Conservation (phyloP, 352 stramenopile species). For the Pythium dissotocum region DNA sequence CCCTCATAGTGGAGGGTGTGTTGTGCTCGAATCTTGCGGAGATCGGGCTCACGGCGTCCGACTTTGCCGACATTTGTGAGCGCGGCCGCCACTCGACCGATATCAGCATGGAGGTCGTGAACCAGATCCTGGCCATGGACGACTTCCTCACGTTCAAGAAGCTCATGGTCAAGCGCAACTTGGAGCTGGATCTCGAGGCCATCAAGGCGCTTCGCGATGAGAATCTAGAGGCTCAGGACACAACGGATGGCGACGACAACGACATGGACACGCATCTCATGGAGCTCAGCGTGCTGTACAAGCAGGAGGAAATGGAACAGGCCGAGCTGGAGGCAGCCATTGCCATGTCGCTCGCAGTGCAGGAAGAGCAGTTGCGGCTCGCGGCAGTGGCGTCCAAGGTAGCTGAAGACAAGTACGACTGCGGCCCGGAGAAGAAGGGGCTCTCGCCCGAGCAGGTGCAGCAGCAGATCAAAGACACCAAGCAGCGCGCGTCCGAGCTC, state of each 20-base stretch:
- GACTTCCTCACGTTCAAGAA: conserved; percentile 93
- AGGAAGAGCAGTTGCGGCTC: conserved; percentile 66
- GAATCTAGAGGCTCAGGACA: conserved; percentile 21
- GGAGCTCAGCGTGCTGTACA: conserved; percentile 86
- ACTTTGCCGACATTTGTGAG: conserved; percentile 85
- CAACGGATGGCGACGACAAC: conserved; percentile 15
- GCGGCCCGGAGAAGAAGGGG: conserved; percentile 29
- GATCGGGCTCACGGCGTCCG: conserved; percentile 78
- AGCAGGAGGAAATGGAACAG: conserved; percentile 86
- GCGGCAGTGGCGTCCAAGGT: conserved; percentile 52
- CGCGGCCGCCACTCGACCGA: conserved; percentile 56
- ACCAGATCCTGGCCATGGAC: conserved; percentile 88
- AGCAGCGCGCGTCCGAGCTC: conserved; percentile 72
- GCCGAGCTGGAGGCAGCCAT: conserved; percentile 76
- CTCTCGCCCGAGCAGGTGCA: conserved; percentile 57
- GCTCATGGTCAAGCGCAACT: conserved; percentile 91
- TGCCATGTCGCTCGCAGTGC: conserved; percentile 74
- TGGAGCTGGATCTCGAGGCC: conserved; percentile 89
- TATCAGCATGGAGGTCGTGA: conserved; percentile 78
- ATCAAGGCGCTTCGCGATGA: conserved; percentile 80
- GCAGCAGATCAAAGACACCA: conserved; percentile 58
- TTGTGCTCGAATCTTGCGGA: conserved; percentile 80
- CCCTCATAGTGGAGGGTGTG: conserved; percentile 63
- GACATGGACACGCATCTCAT: conserved; percentile 67
- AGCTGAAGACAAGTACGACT: conserved; percentile 66